These are phyloP conservation scores for Verticillium nubilum DNA, from an alignment of 2,329 filamentous ascomycete genomes.

Conservation along the genomic window DNA sequence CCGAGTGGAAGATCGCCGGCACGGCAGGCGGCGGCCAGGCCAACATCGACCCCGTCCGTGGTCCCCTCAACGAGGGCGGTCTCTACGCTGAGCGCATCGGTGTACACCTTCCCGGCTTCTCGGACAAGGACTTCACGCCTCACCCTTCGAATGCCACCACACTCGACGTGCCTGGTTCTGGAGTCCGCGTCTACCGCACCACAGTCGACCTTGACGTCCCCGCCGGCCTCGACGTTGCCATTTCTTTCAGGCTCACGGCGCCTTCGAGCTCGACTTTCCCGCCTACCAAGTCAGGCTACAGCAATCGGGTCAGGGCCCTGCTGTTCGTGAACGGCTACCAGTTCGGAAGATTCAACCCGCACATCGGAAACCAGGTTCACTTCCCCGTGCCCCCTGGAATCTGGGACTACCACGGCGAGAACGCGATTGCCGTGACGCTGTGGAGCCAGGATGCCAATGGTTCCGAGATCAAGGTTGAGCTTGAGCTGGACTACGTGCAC, in stretches of 20 bases:
- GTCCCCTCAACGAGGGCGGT: constrained; percentile 52
- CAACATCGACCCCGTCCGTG: constrained; percentile 49
- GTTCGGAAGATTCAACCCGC: constrained; percentile 54
- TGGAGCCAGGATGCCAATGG: constrained; percentile 54
- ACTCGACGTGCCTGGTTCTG: constrained; percentile 39
- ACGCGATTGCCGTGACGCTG: constrained; percentile 51
- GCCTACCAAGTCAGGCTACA: constrained; percentile 19
- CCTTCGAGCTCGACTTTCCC: constrained; percentile 33
- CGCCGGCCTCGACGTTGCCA: constrained; percentile 45
- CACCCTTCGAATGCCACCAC: constrained; percentile 22
- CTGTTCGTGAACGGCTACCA: constrained; percentile 63
- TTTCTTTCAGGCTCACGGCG: constrained; percentile 48
- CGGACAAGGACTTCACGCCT: constrained; percentile 37
- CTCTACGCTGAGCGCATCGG: constrained; percentile 53
- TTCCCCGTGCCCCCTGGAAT: constrained; percentile 57
- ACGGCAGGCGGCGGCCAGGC: constrained; percentile 47
- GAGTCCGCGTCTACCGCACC: constrained; percentile 51
- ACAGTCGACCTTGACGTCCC: constrained; percentile 45
- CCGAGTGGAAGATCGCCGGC: constrained; percentile 52
- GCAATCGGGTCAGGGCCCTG: constrained; percentile 40
- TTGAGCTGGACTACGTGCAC: constrained; percentile 48
- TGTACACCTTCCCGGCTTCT: constrained; percentile 52
- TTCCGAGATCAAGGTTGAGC: constrained; percentile 41
- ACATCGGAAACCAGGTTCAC: constrained; percentile 54
- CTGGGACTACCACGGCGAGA: constrained; percentile 51